phyloP scores from a whole-genome alignment of 78 protist genomes.

The Dictyostelium citrinum region DNA sequence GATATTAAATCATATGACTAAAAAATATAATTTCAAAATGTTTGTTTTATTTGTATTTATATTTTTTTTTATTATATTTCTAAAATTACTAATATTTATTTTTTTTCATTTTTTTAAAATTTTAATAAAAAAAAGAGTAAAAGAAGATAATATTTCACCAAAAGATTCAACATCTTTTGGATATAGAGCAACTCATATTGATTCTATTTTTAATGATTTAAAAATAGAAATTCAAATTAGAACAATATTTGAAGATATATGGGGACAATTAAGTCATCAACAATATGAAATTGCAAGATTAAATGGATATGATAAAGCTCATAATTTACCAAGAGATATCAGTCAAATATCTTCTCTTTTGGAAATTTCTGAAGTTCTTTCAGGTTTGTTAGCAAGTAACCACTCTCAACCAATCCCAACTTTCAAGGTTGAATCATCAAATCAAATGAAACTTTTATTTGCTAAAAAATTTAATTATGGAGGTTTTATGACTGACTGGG shows the following conservation, averaged over 20 bases:
- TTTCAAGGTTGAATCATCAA: neutral
- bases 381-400: neutral
- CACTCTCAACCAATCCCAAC: neutral
- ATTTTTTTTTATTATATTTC: neutral
- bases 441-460: neutral
- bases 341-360: neutral
- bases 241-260: neutral
- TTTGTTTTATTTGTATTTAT: neutral
- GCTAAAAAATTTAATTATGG: neutral
- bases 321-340: neutral
- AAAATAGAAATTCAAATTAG: constrained; percentile 1
- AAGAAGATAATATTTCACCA: neutral
- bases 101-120: neutral
- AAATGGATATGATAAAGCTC: neutral
- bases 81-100: no score
- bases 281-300: neutral
- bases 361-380: neutral
- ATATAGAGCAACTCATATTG: constrained; percentile 13
- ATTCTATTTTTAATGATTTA: neutral
- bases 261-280: neutral
- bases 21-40: neutral
- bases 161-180: neutral
- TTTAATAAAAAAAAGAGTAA: neutral
- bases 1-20: neutral
- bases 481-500: neutral